A percentile compares a stretch with the other conserved stretches of the same genome.
phyloP scores from a whole-genome alignment of 176 grass and related monocot species.

The Thinopyrum elongatum region DNA sequence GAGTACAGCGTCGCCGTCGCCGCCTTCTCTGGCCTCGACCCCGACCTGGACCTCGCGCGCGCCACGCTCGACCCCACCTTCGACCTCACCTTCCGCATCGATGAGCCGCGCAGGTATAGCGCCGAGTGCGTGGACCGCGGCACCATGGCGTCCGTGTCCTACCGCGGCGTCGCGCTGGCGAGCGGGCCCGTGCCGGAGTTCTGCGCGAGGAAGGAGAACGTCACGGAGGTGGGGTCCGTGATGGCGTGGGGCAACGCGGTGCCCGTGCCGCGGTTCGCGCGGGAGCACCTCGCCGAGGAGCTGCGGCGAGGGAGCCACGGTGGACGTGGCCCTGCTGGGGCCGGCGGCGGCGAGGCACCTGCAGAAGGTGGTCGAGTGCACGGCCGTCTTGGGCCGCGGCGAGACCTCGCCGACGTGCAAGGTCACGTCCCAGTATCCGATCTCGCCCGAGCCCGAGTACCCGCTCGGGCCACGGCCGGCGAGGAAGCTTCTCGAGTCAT shows the following conservation, averaged over 20 bases:
- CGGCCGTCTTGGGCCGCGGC: not conserved
- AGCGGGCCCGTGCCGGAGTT: constrained; percentile 6
- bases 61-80: constrained; percentile 31
- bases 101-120: constrained; percentile 17
- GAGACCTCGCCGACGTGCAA: constrained; percentile 26
- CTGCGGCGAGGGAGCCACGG: not conserved
- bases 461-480: not conserved
- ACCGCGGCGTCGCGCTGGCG: constrained; percentile 23
- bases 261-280: constrained; percentile 29
- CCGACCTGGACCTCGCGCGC: not conserved
- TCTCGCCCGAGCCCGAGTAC: not conserved
- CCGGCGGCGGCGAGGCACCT: not conserved
- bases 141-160: constrained; percentile 25
- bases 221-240: constrained; percentile 8
- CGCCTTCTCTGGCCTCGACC: constrained; percentile 29
- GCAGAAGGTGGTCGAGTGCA: constrained; percentile 20
- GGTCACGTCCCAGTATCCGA: not conserved
- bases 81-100: constrained; percentile 37
- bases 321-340: constrained; percentile 8
- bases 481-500: constrained; percentile 7
- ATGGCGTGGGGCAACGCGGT: constrained; percentile 43
- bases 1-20: constrained; percentile 32
- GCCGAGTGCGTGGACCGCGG: constrained; percentile 3
- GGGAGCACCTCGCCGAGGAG: constrained; percentile 17
- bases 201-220: constrained; percentile 30